phyloP scores from a whole-genome alignment of 2,329 filamentous ascomycete species.

The Leptographium radiaticola region DNA sequence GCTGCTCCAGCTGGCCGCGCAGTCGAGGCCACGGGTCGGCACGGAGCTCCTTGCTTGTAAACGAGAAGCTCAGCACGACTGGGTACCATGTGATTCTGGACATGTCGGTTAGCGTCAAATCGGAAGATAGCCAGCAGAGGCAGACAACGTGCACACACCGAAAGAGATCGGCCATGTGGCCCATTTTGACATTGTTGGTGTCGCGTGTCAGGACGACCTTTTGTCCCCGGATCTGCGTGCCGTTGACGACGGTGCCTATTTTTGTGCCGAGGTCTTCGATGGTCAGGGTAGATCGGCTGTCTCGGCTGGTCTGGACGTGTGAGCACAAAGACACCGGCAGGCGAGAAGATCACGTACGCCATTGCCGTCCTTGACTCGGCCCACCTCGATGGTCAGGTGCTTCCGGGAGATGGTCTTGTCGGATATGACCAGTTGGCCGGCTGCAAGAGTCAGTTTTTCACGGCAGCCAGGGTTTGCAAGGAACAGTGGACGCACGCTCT shows the following conservation, averaged over 20 bases:
- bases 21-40: constrained; percentile 50
- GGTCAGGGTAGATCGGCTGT: constrained; percentile 51
- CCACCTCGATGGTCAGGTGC: constrained; percentile 69
- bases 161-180: constrained; percentile 52
- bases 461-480: too few relatives aligned
- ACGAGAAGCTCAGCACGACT: constrained; percentile 69
- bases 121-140: too few relatives aligned
- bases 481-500: constrained; percentile 35
- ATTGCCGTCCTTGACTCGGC: constrained; percentile 48
- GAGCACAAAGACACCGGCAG: background rate
- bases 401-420: constrained; percentile 79
- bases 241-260: constrained; percentile 69
- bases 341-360: constrained; percentile 36
- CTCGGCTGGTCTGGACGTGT: constrained; percentile 40
- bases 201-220: constrained; percentile 41
- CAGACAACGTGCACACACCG: constrained; percentile 27
- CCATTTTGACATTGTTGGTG: constrained; percentile 56
- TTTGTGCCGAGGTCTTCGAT: constrained; percentile 76
- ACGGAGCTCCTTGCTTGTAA: constrained; percentile 57
- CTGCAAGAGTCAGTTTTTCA: constrained; percentile 23
- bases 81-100: constrained; percentile 65
- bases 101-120: background rate
- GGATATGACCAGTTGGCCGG: constrained; percentile 55
- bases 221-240: constrained; percentile 51
- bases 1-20: constrained; percentile 55